phyloP scores from a whole-genome alignment of 371 early-diverging fungal genomes.

The Lichtheimia ramosa region DNA sequence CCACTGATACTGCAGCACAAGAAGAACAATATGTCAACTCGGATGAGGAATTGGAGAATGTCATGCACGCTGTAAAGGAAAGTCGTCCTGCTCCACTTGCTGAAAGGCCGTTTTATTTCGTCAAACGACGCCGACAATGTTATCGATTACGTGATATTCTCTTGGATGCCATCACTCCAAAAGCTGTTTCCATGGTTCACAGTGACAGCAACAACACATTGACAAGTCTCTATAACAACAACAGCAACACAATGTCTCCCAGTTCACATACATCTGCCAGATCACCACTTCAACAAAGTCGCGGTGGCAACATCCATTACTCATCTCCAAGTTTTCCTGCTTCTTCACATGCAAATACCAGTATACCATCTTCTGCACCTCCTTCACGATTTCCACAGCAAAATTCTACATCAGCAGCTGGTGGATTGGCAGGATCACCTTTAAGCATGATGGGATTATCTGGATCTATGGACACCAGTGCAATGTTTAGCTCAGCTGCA shows the following conservation, averaged over 20 bases:
- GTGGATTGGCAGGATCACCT: background rate
- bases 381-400: too few relatives aligned
- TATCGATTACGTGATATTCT: conserved; percentile 65
- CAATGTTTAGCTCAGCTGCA: background rate
- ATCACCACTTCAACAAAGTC: conserved; percentile 4
- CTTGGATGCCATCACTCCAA: conserved; percentile 65
- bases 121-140: conserved; percentile 63
- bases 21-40: conserved; percentile 48
- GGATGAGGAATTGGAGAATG: conserved; percentile 67
- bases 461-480: conserved; percentile 2
- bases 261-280: background rate
- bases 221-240: conserved; percentile 4
- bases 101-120: conserved; percentile 43
- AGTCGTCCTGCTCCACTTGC: conserved; percentile 63
- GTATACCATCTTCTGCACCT: too few relatives aligned
- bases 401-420: background rate
- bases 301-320: background rate
- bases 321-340: too few relatives aligned
- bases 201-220: conserved; percentile 13
- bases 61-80: conserved; percentile 53
- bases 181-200: conserved; percentile 10
- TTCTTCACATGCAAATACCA: too few relatives aligned
- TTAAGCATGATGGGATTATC: conserved; percentile 7
- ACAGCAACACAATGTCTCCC: conserved; percentile 1
- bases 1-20: background rate